Evolutionary conservation across 305 asterid genomes (phyloP).

Genomic region (Fraxinus nigra): DNA sequence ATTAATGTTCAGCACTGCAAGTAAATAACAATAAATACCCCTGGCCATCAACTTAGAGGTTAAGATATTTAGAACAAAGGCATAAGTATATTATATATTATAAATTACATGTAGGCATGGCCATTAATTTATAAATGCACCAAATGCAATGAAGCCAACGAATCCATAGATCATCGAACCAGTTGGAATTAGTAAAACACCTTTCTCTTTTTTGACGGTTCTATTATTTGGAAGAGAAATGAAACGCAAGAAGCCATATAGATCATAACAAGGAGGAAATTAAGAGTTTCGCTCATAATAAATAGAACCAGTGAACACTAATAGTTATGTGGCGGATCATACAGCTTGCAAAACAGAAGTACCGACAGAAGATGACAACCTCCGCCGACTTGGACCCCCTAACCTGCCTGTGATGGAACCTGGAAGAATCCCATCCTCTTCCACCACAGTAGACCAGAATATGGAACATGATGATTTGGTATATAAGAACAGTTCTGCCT

Average conservation of each 20-base stretch:
- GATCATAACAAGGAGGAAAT: constrained; percentile 16
- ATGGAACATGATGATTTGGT: constrained; percentile 62
- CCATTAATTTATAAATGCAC: neutral
- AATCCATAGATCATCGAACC: neutral
- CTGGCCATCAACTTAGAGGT: neutral
- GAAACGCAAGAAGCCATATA: constrained; percentile 4
- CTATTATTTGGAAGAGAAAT: neutral
- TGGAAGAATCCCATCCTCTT: constrained; percentile 51
- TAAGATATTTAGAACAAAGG: neutral
- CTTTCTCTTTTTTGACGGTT: neutral
- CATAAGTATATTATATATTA: neutral
- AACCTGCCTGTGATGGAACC: constrained; percentile 77
- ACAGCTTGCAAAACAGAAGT: constrained; percentile 84
- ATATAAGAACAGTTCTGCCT: constrained; percentile 66
- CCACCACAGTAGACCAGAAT: constrained; percentile 50
- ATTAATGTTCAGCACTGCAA: neutral
- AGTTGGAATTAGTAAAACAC: constrained; percentile 1
- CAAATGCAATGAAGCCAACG: constrained; percentile 19
- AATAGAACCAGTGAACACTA: constrained; percentile 13
- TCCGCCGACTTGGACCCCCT: constrained; percentile 93
- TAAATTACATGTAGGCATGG: neutral
- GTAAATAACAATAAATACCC: neutral
- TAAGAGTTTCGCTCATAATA: constrained; percentile 7
- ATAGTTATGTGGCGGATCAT: constrained; percentile 32
- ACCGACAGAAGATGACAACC: constrained; percentile 62